These are phyloP conservation scores for Peronospora destructor DNA, from an alignment of 352 stramenopile species.

Conservation along the genomic window DNA sequence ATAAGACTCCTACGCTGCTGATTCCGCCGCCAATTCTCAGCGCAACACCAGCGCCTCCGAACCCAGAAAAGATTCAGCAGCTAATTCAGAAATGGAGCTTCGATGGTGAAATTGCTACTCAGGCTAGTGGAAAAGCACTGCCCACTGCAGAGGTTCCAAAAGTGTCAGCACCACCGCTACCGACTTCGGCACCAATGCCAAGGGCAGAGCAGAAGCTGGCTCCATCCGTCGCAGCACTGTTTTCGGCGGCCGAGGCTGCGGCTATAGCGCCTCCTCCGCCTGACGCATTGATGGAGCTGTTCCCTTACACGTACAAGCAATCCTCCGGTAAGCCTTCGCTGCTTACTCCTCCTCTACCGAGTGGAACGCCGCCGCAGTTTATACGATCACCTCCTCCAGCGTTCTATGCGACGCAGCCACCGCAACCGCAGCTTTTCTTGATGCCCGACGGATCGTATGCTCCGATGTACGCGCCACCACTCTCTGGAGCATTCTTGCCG, in stretches of 20 bases:
- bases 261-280: constrained; percentile 7
- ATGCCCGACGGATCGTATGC: constrained; percentile 32
- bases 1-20: constrained; percentile 13
- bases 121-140: constrained; percentile 6
- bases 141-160: neutral
- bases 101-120: constrained; percentile 22
- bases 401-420: constrained; percentile 22
- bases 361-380: constrained; percentile 16
- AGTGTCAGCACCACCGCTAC: constrained; percentile 1
- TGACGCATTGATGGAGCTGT: constrained; percentile 35
- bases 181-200: constrained; percentile 2
- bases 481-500: constrained; percentile 7
- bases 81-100: constrained; percentile 59
- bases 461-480: constrained; percentile 22
- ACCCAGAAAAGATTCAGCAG: constrained; percentile 54
- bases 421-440: constrained; percentile 24
- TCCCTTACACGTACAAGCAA: constrained; percentile 45
- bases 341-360: constrained; percentile 26
- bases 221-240: constrained; percentile 40
- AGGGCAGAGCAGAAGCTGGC: constrained; percentile 22
- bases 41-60: constrained; percentile 32
- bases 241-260: constrained; percentile 26
- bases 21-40: constrained; percentile 33
- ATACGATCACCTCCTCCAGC: constrained; percentile 9
- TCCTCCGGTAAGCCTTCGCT: constrained; percentile 16